Evolutionary conservation across 371 early-diverging fungal genomes (phyloP), one percentile per base, ranked within the genome.

Genomic region (Apophysomyces ossiformis): DNA sequence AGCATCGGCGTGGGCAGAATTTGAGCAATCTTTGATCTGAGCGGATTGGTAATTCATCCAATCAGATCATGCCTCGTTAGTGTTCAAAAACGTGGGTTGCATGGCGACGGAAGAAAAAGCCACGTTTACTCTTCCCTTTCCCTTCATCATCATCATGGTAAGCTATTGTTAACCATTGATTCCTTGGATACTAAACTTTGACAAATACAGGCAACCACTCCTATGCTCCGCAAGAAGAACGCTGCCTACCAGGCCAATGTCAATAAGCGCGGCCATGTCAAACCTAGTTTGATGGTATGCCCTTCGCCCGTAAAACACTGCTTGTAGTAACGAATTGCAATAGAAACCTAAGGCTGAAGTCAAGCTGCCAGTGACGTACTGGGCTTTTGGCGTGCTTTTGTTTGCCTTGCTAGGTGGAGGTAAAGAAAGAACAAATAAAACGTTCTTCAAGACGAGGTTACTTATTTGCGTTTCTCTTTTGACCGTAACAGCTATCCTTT

Each of bases 241-340:
- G 71, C 68, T 58, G 67, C 72, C 37, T 78, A 78, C 61, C 78
- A 78, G 58, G 58, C 65, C 57, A 78, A 78, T 12, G 68, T 78
- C 45, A 67, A 70, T 64, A 72, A 74, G 62, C 75, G 78, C 62
- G 78, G 78, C 8, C 72, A 74, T 46, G 78, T 78, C n/a, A 78
- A 78, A 60, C 38, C 66, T 13, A 65, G 71, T 43, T 63, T 78
- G 61, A 21, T 50, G 4, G 73, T 74, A 70, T 44, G 46, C 54
- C 7, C n/a, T 56, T 16, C 37, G 13, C 3, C 36, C 37, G 9
- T 13, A 9, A 37, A 45, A 12, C 5, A 4, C 11, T 16, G 1
- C 15, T 7, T 18, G 7, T 12, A 21, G 36, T 47, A 38, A 36
- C 21, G 58, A 37, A 35, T 46, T 6, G 37, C 45, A 50, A 32